Evolutionary conservation across 2,329 filamentous ascomycete genomes (phyloP).

Genomic region (Ceratocystiopsis sp.): DNA sequence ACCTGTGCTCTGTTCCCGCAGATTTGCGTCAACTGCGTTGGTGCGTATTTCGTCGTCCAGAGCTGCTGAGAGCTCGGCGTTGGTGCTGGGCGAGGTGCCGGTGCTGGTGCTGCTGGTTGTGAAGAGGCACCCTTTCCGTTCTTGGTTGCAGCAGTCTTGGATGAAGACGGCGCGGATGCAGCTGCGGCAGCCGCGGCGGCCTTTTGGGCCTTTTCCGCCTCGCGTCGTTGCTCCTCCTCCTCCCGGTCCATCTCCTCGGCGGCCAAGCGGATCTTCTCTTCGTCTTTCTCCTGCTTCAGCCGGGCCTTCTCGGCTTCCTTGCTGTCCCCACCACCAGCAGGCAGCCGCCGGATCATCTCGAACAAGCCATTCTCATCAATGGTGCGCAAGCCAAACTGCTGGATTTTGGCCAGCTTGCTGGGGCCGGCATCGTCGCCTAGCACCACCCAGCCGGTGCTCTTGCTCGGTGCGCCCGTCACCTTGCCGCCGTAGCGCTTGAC

Average conservation of each 20-base stretch:
- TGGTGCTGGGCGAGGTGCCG: constrained; percentile 21
- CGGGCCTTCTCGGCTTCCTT: constrained; percentile 75
- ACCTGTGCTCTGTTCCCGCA: constrained; percentile 88
- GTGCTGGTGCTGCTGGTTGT: neutral
- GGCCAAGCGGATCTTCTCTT: constrained; percentile 63
- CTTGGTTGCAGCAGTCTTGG: constrained; percentile 2
- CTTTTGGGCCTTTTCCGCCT: constrained; percentile 37
- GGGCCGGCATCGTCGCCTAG: constrained; percentile 83
- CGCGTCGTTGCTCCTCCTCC: constrained; percentile 43
- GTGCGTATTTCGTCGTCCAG: constrained; percentile 93
- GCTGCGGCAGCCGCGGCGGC: constrained; percentile 30
- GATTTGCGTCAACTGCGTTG: constrained; percentile 68
- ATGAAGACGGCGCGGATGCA: constrained; percentile 21
- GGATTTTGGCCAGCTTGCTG: constrained; percentile 79
- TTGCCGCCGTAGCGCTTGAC: constrained; percentile 94
- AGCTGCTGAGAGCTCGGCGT: constrained; percentile 35
- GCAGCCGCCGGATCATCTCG: constrained; percentile 62
- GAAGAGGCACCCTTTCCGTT: neutral
- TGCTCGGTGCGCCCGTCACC: constrained; percentile 68
- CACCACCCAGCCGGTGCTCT: constrained; percentile 87
- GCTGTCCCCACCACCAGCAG: constrained; percentile 72
- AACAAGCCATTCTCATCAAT: constrained; percentile 91
- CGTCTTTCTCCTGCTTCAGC: constrained; percentile 71
- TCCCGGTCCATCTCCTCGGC: constrained; percentile 75
- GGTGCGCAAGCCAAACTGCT: constrained; percentile 63